phyloP scores from a whole-genome alignment of 2,329 filamentous ascomycete genomes.

The Fusarium sp. region DNA sequence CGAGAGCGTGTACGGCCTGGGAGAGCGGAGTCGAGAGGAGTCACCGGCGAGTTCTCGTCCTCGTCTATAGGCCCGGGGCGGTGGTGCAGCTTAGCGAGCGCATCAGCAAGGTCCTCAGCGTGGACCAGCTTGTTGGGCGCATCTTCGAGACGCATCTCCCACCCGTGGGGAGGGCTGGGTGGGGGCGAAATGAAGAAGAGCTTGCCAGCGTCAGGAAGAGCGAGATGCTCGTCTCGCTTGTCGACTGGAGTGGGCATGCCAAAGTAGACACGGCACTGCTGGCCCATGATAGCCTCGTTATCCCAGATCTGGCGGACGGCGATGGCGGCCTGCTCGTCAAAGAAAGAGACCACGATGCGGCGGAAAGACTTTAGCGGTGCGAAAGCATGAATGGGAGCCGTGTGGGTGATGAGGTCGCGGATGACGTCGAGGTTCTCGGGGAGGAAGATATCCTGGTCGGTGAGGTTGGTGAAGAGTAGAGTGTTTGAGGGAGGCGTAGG shows the following conservation, averaged over 20 bases:
- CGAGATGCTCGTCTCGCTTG: constrained; percentile 67
- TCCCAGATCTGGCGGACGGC: constrained; percentile 79
- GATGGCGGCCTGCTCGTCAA: constrained; percentile 75
- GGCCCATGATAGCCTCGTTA: constrained; percentile 77
- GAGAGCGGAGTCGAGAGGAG: constrained; percentile 47
- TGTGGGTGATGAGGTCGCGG: constrained; percentile 74
- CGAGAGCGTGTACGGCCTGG: constrained; percentile 62
- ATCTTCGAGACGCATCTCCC: constrained; percentile 75
- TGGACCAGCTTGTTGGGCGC: constrained; percentile 78
- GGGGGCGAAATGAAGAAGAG: constrained; percentile 80
- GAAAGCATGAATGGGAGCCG: constrained; percentile 81
- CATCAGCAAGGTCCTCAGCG: constrained; percentile 75
- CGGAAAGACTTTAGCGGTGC: constrained; percentile 85
- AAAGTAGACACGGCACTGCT: constrained; percentile 76
- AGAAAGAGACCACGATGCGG: constrained; percentile 84
- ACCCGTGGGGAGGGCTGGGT: constrained; percentile 75
- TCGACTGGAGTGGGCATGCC: constrained; percentile 71
- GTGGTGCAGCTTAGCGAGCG: constrained; percentile 71
- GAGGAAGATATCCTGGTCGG: constrained; percentile 78
- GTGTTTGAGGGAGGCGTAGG: constrained; percentile 86
- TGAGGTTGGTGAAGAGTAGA: constrained; percentile 84
- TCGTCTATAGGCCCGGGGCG: constrained; percentile 56
- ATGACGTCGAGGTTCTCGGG: constrained; percentile 80
- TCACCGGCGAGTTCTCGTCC: constrained; percentile 48
- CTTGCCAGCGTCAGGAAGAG: constrained; percentile 76